Conservation (phyloP, 2,329 filamentous ascomycete genomes). For the Sclerotinia minor region DNA sequence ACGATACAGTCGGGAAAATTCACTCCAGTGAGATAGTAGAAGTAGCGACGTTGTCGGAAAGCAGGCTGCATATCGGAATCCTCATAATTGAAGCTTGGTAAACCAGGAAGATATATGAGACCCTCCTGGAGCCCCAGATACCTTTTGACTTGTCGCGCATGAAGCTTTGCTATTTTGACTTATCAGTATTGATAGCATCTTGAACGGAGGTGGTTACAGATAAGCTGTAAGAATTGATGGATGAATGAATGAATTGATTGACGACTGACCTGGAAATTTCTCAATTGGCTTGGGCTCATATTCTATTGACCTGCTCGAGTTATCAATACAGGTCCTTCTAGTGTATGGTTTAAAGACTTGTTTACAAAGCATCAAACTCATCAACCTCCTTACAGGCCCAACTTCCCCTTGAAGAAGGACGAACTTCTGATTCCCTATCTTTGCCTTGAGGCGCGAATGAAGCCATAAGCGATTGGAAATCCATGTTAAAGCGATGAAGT, state of each 20-base stretch:
- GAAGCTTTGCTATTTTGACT: constrained; percentile 48
- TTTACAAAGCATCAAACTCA: constrained; percentile 32
- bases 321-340: neutral
- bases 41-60: constrained; percentile 62
- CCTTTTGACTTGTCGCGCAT: constrained; percentile 49
- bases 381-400: constrained; percentile 26
- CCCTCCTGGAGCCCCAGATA: constrained; percentile 47
- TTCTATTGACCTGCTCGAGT: constrained; percentile 14
- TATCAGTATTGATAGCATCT: neutral
- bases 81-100: constrained; percentile 51
- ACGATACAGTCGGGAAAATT: constrained; percentile 56
- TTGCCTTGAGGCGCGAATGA: neutral
- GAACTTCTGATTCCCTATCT: neutral
- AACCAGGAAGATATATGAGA: constrained; percentile 57
- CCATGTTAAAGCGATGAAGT: neutral
- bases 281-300: constrained; percentile 29
- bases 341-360: neutral
- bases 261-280: constrained; percentile 35
- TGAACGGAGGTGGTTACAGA: neutral
- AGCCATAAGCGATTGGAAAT: neutral
- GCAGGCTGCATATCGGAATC: constrained; percentile 59
- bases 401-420: constrained; percentile 16
- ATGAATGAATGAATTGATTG: neutral
- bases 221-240: neutral
- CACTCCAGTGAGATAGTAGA: constrained; percentile 59